phyloP scores from a whole-genome alignment of 192 early-diverging fungal species.

The Piromyces sp. region DNA sequence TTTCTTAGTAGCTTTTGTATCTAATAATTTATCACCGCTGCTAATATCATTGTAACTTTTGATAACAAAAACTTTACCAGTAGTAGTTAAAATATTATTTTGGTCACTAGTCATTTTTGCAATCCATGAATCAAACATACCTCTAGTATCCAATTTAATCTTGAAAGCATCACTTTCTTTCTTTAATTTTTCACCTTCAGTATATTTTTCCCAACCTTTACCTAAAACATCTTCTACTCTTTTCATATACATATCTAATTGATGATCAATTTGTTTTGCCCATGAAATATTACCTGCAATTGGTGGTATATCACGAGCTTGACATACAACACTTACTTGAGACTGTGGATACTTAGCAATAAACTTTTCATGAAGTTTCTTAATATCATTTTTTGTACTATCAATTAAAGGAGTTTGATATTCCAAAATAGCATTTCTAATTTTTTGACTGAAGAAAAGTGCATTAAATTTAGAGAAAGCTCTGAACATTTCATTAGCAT shows the following conservation, averaged over 20 bases:
- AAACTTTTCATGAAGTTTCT: slow-evolving; percentile 87
- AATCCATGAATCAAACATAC: slow-evolving; percentile 86
- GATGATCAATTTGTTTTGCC: slow-evolving; percentile 93
- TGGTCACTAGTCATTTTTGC: slow-evolving; percentile 30
- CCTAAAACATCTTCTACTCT: slow-evolving; percentile 96
- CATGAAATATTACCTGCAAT: slow-evolving; percentile 90
- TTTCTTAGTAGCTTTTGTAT: slow-evolving; percentile 20
- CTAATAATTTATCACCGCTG: slow-evolving; percentile 10
- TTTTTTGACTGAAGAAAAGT: slow-evolving; percentile 96
- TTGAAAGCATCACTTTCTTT: slow-evolving; percentile 74
- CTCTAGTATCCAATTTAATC: slow-evolving; percentile 82
- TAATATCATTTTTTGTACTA: slow-evolving; percentile 94
- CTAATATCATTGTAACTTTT: background rate
- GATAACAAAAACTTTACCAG: background rate
- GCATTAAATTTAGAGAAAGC: slow-evolving; percentile 99
- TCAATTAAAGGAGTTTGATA: slow-evolving; percentile 97
- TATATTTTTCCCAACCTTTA: slow-evolving; percentile 89
- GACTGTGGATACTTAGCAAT: slow-evolving; percentile 77
- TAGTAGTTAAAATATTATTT: background rate
- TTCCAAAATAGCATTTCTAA: slow-evolving; percentile 97
- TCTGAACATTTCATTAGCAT: slow-evolving; percentile 97
- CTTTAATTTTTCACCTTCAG: slow-evolving; percentile 86
- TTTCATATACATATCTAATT: slow-evolving; percentile 87
- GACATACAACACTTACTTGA: slow-evolving; percentile 72
- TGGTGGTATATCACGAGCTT: slow-evolving; percentile 80